phyloP scores from a whole-genome alignment of 257 asterid genomes.

The Fraxinus excelsior region DNA sequence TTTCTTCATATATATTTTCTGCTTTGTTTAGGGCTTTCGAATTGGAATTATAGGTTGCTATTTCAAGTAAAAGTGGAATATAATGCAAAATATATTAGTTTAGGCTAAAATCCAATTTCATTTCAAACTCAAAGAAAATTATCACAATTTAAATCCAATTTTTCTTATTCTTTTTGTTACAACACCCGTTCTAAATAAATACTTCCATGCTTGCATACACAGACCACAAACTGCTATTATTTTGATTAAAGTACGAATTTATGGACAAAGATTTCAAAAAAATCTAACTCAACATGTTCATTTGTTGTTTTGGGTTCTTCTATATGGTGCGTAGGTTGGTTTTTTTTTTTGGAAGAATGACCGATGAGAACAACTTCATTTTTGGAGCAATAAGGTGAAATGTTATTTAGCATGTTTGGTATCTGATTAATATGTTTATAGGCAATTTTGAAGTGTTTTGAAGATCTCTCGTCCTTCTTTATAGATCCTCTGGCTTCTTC shows the following conservation, averaged over 20 bases:
- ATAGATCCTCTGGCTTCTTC: no score
- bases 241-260: background rate
- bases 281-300: conserved; percentile 5
- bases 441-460: no score
- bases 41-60: conserved; percentile 18
- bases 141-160: no score
- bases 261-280: conserved; percentile 4
- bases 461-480: no score
- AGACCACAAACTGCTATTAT: background rate
- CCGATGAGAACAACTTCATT: conserved; percentile 45
- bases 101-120: no score
- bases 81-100: no score
- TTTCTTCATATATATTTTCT: background rate
- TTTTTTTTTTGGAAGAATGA: conserved; percentile 85
- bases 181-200: no score
- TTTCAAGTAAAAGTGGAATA: background rate
- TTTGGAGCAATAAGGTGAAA: no score
- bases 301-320: conserved; percentile 55
- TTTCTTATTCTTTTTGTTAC: no score
- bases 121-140: no score
- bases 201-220: background rate
- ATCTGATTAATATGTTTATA: no score
- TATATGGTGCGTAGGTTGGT: conserved; percentile 68
- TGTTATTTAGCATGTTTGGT: no score
- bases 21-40: conserved; percentile 15